A percentile compares a stretch with the other conserved stretches of the same genome.
Evolutionary conservation across 148 eudicot genomes (phyloP).

Genomic region (Rhododendron henanense): DNA sequence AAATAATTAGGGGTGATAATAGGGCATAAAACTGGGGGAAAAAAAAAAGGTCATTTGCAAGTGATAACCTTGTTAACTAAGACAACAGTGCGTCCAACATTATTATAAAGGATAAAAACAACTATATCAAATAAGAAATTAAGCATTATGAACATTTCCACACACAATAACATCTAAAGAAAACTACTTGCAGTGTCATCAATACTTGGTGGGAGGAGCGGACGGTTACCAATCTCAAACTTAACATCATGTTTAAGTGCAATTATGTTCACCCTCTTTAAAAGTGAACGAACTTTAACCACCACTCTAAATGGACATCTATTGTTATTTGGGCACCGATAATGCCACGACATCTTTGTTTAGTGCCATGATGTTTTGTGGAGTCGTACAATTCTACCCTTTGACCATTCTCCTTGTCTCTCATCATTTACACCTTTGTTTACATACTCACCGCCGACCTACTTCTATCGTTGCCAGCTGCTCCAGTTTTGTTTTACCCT

Average conservation of each 20-base stretch:
- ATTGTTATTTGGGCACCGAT: too few relatives aligned
- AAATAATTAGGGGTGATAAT: neutral
- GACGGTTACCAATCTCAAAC: neutral
- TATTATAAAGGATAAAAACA: neutral
- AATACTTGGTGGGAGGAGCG: neutral
- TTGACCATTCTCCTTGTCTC: too few relatives aligned
- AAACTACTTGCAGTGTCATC: neutral
- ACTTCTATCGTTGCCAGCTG: too few relatives aligned
- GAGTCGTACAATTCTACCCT: too few relatives aligned
- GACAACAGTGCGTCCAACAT: neutral
- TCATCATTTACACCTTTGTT: too few relatives aligned
- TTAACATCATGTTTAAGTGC: neutral
- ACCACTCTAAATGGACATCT: too few relatives aligned
- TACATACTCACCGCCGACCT: too few relatives aligned
- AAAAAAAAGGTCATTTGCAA: neutral
- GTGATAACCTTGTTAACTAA: neutral
- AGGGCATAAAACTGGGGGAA: neutral
- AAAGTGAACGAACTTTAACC: too few relatives aligned
- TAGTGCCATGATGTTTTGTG: too few relatives aligned
- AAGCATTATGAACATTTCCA: neutral
- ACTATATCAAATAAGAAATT: neutral
- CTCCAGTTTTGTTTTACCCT: too few relatives aligned
- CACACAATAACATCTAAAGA: neutral
- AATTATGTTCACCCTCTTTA: neutral
- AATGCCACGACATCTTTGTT: too few relatives aligned